A percentile compares a stretch with the other conserved stretches of the same genome.
Conservation (phyloP, 495 filamentous ascomycete genomes). For the Tuber calosporum region DNA sequence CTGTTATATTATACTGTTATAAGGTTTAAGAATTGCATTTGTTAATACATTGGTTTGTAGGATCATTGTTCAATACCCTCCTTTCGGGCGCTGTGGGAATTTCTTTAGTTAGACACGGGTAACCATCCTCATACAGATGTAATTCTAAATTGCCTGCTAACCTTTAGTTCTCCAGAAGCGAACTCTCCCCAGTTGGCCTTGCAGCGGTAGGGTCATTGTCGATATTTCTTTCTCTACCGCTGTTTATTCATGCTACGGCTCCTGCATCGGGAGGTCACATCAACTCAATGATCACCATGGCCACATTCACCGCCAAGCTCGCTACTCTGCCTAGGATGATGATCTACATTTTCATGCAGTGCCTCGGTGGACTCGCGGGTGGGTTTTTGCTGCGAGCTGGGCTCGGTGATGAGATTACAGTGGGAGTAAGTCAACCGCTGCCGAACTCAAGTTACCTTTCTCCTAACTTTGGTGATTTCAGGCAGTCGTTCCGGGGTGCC, state of each 20-base stretch:
- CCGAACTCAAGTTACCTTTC: background rate
- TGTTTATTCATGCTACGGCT: constrained; percentile 17
- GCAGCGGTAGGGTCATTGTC: constrained; percentile 2
- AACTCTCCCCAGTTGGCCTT: constrained; percentile 1
- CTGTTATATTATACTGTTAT: background rate
- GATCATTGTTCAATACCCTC: constrained; percentile 11
- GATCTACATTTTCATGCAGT: constrained; percentile 11
- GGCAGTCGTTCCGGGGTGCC: constrained; percentile 20
- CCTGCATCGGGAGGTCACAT: constrained; percentile 23
- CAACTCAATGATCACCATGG: constrained; percentile 21
- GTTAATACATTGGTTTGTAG: background rate
- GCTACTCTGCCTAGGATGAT: constrained; percentile 8
- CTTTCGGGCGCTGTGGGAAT: constrained; percentile 9
- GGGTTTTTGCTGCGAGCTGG: constrained; percentile 7
- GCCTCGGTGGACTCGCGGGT: constrained; percentile 2
- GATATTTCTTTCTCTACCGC: constrained; percentile 3
- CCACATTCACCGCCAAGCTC: constrained; percentile 11
- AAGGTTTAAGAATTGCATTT: background rate
- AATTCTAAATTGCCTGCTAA: background rate
- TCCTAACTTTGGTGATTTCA: background rate
- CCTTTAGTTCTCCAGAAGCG: background rate
- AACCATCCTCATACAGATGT: background rate
- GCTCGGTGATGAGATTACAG: background rate
- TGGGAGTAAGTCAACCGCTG: background rate
- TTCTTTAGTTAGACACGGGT: constrained; percentile 11